Percentiles rank a stretch among this genome's conserved stretches.
These are phyloP conservation scores for Jackrogersella minutella DNA, from an alignment of 495 filamentous ascomycete species.

Conservation along the genomic window DNA sequence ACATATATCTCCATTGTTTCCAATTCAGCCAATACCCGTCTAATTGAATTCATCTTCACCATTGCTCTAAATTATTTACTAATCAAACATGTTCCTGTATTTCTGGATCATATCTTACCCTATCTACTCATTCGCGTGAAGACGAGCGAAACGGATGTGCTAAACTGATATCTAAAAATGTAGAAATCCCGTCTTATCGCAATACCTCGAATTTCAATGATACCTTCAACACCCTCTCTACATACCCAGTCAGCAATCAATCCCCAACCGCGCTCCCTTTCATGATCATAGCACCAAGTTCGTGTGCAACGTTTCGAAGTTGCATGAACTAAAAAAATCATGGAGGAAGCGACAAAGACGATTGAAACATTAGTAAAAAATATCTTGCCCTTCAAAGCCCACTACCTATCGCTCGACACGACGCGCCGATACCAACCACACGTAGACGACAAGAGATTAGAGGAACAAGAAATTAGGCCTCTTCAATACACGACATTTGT, in stretches of 20 bases:
- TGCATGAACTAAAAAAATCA: slow-evolving; percentile 50
- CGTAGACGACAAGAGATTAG: slow-evolving; percentile 49
- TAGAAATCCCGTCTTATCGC: slow-evolving; percentile 33
- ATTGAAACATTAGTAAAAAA: slow-evolving; percentile 53
- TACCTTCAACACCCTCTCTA: slow-evolving; percentile 22
- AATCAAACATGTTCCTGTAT: slow-evolving; percentile 13
- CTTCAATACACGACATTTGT: slow-evolving; percentile 57
- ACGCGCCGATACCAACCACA: slow-evolving; percentile 48
- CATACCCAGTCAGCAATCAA: slow-evolving; percentile 9
- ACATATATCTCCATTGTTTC: slow-evolving; percentile 22
- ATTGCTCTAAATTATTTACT: slow-evolving; percentile 11
- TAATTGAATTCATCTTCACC: slow-evolving; percentile 7
- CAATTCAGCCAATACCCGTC: slow-evolving; percentile 32
- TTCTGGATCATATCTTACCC: slow-evolving; percentile 8
- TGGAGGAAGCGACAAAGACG: slow-evolving; percentile 59
- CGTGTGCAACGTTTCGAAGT: slow-evolving; percentile 44
- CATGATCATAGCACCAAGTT: slow-evolving; percentile 33
- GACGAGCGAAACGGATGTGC: slow-evolving; percentile 13
- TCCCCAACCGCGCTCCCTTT: slow-evolving; percentile 28
- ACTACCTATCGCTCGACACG: slow-evolving; percentile 53
- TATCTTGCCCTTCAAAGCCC: slow-evolving; percentile 53
- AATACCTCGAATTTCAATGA: slow-evolving; percentile 29
- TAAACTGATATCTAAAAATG: slow-evolving; percentile 30
- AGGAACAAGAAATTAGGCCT: slow-evolving; percentile 46
- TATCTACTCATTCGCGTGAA: slow-evolving; percentile 13